Base-by-base conservation (phyloP, 192 early-diverging fungal species). In the Rhizophagus clarus region DNA sequence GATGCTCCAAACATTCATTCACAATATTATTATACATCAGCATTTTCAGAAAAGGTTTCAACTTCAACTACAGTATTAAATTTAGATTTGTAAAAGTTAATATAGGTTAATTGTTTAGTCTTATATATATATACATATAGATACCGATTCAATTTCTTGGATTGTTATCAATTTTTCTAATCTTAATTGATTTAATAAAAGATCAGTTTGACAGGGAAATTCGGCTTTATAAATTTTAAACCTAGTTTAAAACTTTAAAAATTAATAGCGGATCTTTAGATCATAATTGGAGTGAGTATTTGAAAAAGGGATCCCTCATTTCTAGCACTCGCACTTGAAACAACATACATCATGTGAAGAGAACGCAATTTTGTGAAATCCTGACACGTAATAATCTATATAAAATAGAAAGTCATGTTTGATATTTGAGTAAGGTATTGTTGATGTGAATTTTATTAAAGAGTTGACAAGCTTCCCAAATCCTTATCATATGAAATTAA, bases 101-200 rank as follows among this genome's bases (percentile, higher is more conserved):
- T 64, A 64, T 29, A 26, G 2, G 8, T 64, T 64, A 28, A 29
- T 29, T 4, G 61, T 3, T 28, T 28, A 64, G 29, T 26, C 2
- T 49, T 15, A 51, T 17, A 22, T n/a, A n/a, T n/a, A n/a, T n/a
- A n/a, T n/a, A n/a, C n/a, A n/a, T n/a, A n/a, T n/a, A n/a, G 0
- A 70, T 70, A 70, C 68, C 68, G n/a, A 70, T 10, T 70, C 20
- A 40, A 70, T 45, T 70, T 70, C 68, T 40, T 70, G 22, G n/a
- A 42, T 34, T 2, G 68, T 70, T 12, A 70, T n/a, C n/a, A 70
- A 70, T 70, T 40, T 26, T 34, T 14, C 28, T 37, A 69, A 34
- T 32, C 67, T 31, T 37, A 69, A n/a, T 69, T 69, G 67, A 69
- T 69, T 69, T 34, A 69, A 22, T 22, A 69, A 40, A 34, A 32